Evolutionary conservation across 345 rosid species (phyloP).

Genomic region (Citrus hindsii): DNA sequence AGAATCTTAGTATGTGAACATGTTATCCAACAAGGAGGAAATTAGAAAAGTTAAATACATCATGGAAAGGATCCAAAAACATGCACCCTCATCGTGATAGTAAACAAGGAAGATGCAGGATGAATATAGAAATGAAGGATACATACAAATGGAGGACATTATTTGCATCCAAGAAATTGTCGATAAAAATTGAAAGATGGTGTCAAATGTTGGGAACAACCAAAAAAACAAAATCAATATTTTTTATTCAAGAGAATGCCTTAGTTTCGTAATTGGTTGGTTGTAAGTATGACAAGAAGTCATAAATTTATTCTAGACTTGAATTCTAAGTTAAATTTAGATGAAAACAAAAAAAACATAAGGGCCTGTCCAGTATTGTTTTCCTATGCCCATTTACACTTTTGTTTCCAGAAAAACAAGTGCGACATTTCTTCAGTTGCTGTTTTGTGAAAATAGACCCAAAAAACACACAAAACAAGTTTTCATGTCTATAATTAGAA

Average conservation of each 20-base stretch:
- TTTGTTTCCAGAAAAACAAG: no score
- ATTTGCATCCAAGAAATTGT: background rate
- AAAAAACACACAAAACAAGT: no score
- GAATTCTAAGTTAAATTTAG: background rate
- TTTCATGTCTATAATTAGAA: no score
- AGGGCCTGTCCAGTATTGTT: no score
- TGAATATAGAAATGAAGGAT: background rate
- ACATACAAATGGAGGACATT: background rate
- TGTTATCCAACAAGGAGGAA: background rate
- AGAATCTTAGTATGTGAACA: background rate
- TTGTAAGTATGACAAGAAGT: background rate
- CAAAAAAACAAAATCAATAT: background rate
- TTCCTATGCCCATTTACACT: no score
- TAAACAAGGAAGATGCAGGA: background rate
- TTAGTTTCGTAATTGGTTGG: background rate
- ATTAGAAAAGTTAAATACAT: background rate
- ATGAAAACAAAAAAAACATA: background rate
- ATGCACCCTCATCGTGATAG: background rate
- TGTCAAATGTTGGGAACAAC: background rate
- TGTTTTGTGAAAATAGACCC: no score
- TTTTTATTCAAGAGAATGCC: background rate
- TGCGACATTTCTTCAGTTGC: no score
- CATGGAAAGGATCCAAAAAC: background rate
- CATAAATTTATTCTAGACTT: background rate
- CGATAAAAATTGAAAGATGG: background rate